Evolutionary conservation across 805 yeast species (phyloP).

Genomic region (Yarrowia deformans): DNA sequence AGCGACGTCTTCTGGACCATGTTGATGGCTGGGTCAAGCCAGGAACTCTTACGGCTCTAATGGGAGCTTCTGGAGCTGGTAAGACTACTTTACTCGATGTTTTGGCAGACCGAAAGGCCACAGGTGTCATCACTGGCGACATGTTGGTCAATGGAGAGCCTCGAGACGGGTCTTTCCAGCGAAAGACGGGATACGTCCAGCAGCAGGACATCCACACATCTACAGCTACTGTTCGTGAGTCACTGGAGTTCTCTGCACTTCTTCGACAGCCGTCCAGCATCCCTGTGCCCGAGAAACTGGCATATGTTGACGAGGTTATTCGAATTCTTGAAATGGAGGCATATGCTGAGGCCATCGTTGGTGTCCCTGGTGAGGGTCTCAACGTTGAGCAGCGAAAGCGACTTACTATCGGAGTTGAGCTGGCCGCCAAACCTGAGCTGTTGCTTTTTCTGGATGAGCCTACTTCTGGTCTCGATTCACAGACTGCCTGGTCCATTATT

Average conservation of each 20-base stretch:
- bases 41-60: conserved; percentile 78
- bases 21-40: conserved; percentile 88
- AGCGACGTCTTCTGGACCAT: conserved; percentile 64
- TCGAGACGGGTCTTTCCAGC: conserved; percentile 66
- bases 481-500: conserved; percentile 72
- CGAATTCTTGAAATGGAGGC: conserved; percentile 66
- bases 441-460: conserved; percentile 71
- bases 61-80: conserved; percentile 86
- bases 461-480: conserved; percentile 72
- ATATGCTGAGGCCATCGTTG: conserved; percentile 76
- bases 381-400: conserved; percentile 69
- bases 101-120: conserved; percentile 71
- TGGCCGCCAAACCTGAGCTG: conserved; percentile 69
- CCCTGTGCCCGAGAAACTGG: conserved; percentile 63
- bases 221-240: conserved; percentile 74
- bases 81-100: conserved; percentile 76
- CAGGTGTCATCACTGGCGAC: conserved; percentile 75
- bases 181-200: conserved; percentile 75
- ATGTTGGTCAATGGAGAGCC: conserved; percentile 69
- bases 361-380: conserved; percentile 74
- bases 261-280: conserved; percentile 67
- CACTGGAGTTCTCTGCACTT: conserved; percentile 69
- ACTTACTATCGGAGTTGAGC: conserved; percentile 70
- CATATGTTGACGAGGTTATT: conserved; percentile 70
- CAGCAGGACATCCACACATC: conserved; percentile 76